Conservation (phyloP, 2,329 filamentous ascomycete genomes). For the Cercospora beticola region DNA sequence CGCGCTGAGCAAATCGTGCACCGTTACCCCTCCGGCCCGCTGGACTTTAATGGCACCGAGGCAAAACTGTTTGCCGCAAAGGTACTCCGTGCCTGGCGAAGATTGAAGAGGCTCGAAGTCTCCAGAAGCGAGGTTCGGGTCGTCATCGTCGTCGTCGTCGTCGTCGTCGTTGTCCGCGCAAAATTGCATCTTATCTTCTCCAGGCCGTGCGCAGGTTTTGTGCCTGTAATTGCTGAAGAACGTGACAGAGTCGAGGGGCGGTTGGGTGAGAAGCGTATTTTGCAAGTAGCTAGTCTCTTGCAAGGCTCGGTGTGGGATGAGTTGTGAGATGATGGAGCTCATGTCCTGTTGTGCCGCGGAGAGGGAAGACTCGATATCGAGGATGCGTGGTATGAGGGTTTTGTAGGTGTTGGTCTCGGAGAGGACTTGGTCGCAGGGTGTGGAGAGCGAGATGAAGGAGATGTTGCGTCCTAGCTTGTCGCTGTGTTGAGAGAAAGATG, state of each 20-base stretch:
- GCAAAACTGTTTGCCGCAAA: neutral
- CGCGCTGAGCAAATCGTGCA: neutral
- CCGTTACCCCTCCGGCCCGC: neutral
- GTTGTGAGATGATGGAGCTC: neutral
- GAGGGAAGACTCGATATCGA: neutral
- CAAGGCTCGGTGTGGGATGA: neutral
- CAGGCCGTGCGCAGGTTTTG: neutral
- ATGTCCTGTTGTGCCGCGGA: neutral
- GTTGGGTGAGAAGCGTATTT: neutral
- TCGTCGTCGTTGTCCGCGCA: neutral
- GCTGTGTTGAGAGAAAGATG: neutral
- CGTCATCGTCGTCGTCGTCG: no score
- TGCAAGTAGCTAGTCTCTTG: neutral
- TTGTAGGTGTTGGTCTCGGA: neutral
- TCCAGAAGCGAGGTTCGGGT: neutral
- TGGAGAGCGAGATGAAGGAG: slow-evolving; percentile 1
- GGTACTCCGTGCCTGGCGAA: neutral
- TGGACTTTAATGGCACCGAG: slow-evolving; percentile 1
- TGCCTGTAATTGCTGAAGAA: neutral
- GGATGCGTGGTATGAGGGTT: neutral
- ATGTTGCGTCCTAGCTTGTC: neutral
- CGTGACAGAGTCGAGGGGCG: neutral
- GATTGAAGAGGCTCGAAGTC: neutral
- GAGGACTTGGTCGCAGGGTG: slow-evolving; percentile 4
- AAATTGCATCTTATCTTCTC: neutral